Conservation (phyloP, 2,329 filamentous ascomycete species). For the Cucurbitaria berberidis region DNA sequence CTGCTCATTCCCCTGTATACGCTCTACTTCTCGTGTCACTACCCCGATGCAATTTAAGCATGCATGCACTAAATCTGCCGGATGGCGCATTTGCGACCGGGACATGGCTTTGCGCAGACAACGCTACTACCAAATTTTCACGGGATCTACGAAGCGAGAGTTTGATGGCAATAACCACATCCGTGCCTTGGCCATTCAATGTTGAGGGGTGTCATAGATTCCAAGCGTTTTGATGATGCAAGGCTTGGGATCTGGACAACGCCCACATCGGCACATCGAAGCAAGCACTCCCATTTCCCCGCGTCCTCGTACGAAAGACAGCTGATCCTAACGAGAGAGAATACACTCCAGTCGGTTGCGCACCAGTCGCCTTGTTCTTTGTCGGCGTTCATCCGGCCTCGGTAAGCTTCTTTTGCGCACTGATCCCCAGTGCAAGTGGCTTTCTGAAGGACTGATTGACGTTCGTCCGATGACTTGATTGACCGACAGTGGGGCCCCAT, state of each 20-base stretch:
- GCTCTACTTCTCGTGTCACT: slow-evolving; percentile 4
- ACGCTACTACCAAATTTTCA: slow-evolving; percentile 3
- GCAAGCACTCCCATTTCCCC: slow-evolving; percentile 14
- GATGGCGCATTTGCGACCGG: slow-evolving; percentile 9
- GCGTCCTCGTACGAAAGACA: slow-evolving; percentile 23
- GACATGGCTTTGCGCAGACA: slow-evolving; percentile 8
- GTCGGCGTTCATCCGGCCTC: slow-evolving; percentile 38
- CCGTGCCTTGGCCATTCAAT: not conserved
- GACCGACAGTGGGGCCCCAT: slow-evolving; percentile 27
- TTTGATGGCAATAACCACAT: not conserved
- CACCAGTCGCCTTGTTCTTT: slow-evolving; percentile 25
- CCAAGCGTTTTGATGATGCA: slow-evolving; percentile 25
- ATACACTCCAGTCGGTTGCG: slow-evolving; percentile 21
- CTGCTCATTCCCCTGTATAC: not conserved
- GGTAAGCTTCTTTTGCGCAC: slow-evolving; percentile 30
- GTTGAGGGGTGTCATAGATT: slow-evolving; percentile 8
- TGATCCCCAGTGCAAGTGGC: slow-evolving; percentile 34
- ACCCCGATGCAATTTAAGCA: slow-evolving; percentile 9
- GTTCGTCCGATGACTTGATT: slow-evolving; percentile 35
- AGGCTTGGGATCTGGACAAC: slow-evolving; percentile 20
- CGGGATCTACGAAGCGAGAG: not conserved
- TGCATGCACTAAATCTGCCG: slow-evolving; percentile 12
- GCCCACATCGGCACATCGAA: slow-evolving; percentile 11
- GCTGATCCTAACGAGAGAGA: slow-evolving; percentile 21
- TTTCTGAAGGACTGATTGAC: slow-evolving; percentile 27